Base-by-base conservation (phyloP, 176 grass and related monocot genomes). In the Dendrocalamus sinicus region DNA sequence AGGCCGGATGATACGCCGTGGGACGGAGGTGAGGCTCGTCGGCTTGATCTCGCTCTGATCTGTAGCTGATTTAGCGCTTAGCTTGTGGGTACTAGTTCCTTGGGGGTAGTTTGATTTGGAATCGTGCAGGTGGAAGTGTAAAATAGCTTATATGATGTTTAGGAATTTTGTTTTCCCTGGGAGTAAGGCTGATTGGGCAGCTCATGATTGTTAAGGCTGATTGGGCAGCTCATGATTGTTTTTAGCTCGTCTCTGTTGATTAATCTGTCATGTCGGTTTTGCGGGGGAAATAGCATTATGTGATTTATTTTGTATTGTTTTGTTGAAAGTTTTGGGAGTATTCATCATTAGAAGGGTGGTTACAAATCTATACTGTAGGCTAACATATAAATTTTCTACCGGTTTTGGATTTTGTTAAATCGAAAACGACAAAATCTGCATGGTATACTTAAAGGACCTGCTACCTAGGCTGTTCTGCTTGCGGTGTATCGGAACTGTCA, bases 1-100 rank as follows among this genome's bases (percentile, higher is more conserved):
- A 98, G 95, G 67, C 96, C 96, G 23, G 96, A 98, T 89, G 96
- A 98, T 67, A 98, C 96, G 62, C 91, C 96, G 4, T 98, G 96
- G 96, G 96, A 98, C 23, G 96, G 96, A 89, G 96, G 96, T 98
- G 86, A 89, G 93, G 37, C 20, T 69, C 45, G 37, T 58, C 53
- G 66, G 53, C 80, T 58, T 88, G 14, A 12, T 70, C 7, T 63
- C 8, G 22, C 13, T 64, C 39, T 61, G 53, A 87, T 88, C 81
- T 88, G 47, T 74, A 19, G 28, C 73, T 10, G 70, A 22, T 63
- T 74, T 51, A 47, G 3, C 60, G 41, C 15, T 79, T 57, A 11
- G 12, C 66, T 14, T 14, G 57, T 68, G 47, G 48, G 59, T 85
- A 2, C 67, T 78, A 23, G 48, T 28, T 90, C 9, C 55, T 67